These are phyloP conservation scores for Thielaviopsis euricoi DNA, from an alignment of 2,329 filamentous ascomycete genomes.

Conservation along the genomic window DNA sequence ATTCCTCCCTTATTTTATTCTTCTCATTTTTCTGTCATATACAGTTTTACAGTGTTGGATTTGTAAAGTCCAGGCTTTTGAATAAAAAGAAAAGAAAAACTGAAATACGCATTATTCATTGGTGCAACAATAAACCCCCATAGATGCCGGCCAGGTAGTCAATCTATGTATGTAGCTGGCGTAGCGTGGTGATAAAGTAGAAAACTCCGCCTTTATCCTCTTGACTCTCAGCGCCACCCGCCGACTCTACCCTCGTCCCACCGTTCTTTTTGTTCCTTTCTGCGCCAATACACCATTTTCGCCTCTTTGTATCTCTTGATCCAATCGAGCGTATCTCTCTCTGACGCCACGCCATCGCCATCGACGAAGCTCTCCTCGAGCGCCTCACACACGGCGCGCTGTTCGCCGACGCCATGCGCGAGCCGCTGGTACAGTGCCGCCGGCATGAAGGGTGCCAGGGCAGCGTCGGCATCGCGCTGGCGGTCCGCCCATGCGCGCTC, in stretches of 20 bases:
- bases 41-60: too few relatives aligned
- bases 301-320: slow-evolving; percentile 66
- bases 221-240: slow-evolving; percentile 64
- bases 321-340: slow-evolving; percentile 77
- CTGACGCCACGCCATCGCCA: slow-evolving; percentile 37
- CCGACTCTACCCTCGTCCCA: slow-evolving; percentile 95
- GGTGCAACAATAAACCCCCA: background rate
- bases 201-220: too few relatives aligned
- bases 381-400: slow-evolving; percentile 62
- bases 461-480: slow-evolving; percentile 75
- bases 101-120: background rate
- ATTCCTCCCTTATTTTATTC: background rate
- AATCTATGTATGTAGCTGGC: too few relatives aligned
- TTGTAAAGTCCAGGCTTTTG: background rate
- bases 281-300: slow-evolving; percentile 59
- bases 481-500: slow-evolving; percentile 88
- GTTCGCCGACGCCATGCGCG: slow-evolving; percentile 60
- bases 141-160: too few relatives aligned
- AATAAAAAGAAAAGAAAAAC: background rate
- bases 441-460: slow-evolving; percentile 69
- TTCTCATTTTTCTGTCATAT: background rate
- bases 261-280: slow-evolving; percentile 73
- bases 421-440: slow-evolving; percentile 74
- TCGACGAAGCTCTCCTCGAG: slow-evolving; percentile 91
- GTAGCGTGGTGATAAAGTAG: too few relatives aligned